Percentiles rank a stretch among this genome's conserved stretches.
Conservation (phyloP, 2,329 filamentous ascomycete species). For the Xylaria sp. region DNA sequence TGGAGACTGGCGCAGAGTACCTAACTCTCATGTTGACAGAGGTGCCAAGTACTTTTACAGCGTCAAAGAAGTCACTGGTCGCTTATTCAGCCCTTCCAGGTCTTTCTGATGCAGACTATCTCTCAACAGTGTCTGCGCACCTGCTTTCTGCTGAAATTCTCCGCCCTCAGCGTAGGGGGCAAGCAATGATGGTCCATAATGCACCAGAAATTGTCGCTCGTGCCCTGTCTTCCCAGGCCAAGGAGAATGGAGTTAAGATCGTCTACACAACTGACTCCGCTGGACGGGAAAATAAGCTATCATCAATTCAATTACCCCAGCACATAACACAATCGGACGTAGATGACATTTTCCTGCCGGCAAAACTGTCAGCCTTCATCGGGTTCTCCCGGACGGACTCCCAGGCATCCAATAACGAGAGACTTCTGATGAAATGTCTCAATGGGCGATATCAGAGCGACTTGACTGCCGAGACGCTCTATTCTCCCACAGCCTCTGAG, state of each 20-base stretch:
- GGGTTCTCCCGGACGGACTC: not conserved
- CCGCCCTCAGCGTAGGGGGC: not conserved
- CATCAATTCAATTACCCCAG: not conserved
- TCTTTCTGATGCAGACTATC: not conserved
- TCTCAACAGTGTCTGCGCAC: not conserved
- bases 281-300: not conserved
- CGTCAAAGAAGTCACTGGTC: not conserved
- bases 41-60: not conserved
- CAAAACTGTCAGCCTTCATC: not conserved
- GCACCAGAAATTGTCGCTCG: not conserved
- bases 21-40: not conserved
- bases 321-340: not conserved
- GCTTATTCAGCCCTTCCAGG: not conserved
- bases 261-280: not conserved
- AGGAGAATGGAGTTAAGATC: not conserved
- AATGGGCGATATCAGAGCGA: not conserved
- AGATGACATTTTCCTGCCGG: not conserved
- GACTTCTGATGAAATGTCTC: not conserved
- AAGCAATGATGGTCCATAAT: conserved; percentile 5
- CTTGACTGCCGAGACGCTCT: not conserved
- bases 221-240: not conserved
- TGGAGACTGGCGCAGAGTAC: not conserved
- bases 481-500: not conserved
- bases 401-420: not conserved
- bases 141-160: not conserved